A percentile compares a stretch with the other conserved stretches of the same genome.
These are phyloP conservation scores for Oryza australiensis DNA, from an alignment of 176 grass and related monocot species.

Conservation along the genomic window DNA sequence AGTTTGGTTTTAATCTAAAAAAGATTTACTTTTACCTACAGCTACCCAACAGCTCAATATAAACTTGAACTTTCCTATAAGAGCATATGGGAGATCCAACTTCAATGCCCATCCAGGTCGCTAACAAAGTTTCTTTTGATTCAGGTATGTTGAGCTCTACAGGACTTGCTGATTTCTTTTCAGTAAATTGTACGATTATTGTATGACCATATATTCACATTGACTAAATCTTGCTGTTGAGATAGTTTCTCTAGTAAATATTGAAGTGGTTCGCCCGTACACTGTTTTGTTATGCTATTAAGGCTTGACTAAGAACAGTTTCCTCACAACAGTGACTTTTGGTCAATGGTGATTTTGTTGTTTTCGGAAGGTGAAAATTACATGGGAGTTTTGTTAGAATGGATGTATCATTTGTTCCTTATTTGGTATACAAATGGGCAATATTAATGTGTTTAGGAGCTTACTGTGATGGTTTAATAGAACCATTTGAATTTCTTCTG, in stretches of 20 bases:
- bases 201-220: not conserved
- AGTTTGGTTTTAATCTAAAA: conserved; percentile 79
- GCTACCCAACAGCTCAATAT: conserved; percentile 32
- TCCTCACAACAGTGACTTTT: not conserved
- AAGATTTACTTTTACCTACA: conserved; percentile 56
- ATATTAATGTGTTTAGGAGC: not conserved
- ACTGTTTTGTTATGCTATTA: not conserved
- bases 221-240: too few species aligned
- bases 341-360: not conserved
- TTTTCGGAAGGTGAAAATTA: not conserved
- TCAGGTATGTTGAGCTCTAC: conserved; percentile 54
- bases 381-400: not conserved
- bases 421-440: not conserved
- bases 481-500: not conserved
- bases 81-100: conserved; percentile 93
- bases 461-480: not conserved
- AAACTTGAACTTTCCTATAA: conserved; percentile 91
- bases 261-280: not conserved
- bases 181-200: not conserved
- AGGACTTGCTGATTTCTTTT: not conserved
- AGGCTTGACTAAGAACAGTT: not conserved
- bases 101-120: conserved; percentile 54
- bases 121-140: conserved; percentile 69
- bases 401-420: not conserved
- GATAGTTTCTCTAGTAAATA: not conserved